Percentiles rank a stretch among this genome's conserved stretches.
phyloP scores from a whole-genome alignment of 2,329 filamentous ascomycete genomes.

The Hansfordia pulvinata region DNA sequence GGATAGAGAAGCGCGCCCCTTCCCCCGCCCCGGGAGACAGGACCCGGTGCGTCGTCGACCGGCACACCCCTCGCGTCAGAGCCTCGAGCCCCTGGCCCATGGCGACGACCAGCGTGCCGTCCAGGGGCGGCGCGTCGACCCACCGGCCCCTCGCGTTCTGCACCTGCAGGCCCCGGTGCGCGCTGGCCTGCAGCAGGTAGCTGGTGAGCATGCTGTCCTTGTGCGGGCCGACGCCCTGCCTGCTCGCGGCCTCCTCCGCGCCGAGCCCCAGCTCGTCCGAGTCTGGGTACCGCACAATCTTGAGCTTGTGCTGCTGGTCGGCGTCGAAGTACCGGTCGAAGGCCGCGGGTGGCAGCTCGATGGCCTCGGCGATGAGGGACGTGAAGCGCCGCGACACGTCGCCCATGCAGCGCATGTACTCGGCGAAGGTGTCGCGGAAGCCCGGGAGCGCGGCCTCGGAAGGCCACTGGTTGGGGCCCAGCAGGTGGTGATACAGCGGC shows the following conservation, averaged over 20 bases:
- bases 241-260: constrained; percentile 24
- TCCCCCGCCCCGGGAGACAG: constrained; percentile 57
- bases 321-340: constrained; percentile 70
- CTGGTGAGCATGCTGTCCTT: constrained; percentile 76
- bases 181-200: constrained; percentile 67
- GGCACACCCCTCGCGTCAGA: constrained; percentile 69
- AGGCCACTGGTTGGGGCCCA: constrained; percentile 74
- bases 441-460: constrained; percentile 43
- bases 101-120: constrained; percentile 70
- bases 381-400: constrained; percentile 62
- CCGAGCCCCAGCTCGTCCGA: constrained; percentile 38
- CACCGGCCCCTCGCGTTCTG: constrained; percentile 67
- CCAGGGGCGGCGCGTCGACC: constrained; percentile 69
- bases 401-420: constrained; percentile 69
- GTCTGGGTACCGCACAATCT: constrained; percentile 81
- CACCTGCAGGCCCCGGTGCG: constrained; percentile 68
- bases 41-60: constrained; percentile 71
- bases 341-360: constrained; percentile 52
- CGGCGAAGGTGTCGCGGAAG: constrained; percentile 56
- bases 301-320: constrained; percentile 71
- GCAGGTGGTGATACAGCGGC: constrained; percentile 61
- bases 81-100: constrained; percentile 83
- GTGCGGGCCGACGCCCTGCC: constrained; percentile 64
- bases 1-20: constrained; percentile 65
- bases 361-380: constrained; percentile 70